These are phyloP conservation scores for Perkinsela sp. DNA, from an alignment of 208 protist species.

Conservation along the genomic window DNA sequence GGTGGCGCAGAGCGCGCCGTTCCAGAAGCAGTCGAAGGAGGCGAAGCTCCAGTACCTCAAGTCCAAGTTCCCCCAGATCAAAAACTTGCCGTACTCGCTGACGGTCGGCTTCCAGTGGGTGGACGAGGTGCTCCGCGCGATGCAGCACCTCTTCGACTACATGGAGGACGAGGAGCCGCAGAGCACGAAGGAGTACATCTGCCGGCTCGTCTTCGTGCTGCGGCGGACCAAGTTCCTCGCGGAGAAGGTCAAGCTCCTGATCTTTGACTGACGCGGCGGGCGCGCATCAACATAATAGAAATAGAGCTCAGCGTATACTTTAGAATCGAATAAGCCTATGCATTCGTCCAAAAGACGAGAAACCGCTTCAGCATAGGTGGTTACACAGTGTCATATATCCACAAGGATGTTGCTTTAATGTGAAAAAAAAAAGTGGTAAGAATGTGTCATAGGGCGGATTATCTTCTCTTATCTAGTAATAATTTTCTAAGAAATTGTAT, in stretches of 20 bases:
- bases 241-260: neutral
- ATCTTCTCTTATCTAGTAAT: too few relatives aligned
- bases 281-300: too few relatives aligned
- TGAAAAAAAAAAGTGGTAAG: too few relatives aligned
- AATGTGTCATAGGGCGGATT: too few relatives aligned
- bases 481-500: too few relatives aligned
- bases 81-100: neutral
- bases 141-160: neutral
- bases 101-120: neutral
- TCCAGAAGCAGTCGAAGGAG: neutral
- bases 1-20: neutral
- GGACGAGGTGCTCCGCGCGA: neutral
- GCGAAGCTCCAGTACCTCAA: neutral
- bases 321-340: too few relatives aligned
- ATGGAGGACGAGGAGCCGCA: constrained; percentile 1
- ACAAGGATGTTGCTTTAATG: too few relatives aligned
- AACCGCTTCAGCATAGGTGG: too few relatives aligned
- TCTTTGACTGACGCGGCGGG: neutral
- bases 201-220: neutral
- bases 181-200: neutral
- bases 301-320: too few relatives aligned
- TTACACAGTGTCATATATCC: too few relatives aligned
- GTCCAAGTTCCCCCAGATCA: neutral
- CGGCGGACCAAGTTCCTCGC: neutral
- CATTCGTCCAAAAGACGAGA: too few relatives aligned